Evolutionary conservation across 305 asterid genomes (phyloP).

Genomic region (Rubia tinctorum): DNA sequence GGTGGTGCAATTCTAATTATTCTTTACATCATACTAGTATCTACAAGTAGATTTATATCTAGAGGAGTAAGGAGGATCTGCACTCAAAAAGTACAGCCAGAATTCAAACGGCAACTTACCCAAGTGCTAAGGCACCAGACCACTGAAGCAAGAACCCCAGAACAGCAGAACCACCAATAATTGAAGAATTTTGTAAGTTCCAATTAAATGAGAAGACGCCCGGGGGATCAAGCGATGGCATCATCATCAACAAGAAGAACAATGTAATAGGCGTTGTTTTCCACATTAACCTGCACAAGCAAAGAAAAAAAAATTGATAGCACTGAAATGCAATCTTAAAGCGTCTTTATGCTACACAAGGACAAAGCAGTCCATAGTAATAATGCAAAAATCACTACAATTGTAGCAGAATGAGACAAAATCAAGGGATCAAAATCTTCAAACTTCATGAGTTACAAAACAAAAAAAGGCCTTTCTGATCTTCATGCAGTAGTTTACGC

Average conservation of each 20-base stretch:
- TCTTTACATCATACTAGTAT: background rate
- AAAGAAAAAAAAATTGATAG: background rate
- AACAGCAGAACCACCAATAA: conserved; percentile 75
- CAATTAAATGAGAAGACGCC: conserved; percentile 79
- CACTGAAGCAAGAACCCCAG: conserved; percentile 98
- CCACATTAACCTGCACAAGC: conserved; percentile 85
- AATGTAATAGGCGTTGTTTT: conserved; percentile 92
- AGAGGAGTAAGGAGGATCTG: background rate
- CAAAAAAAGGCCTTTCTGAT: background rate
- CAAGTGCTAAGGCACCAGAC: conserved; percentile 99
- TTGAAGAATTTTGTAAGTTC: conserved; percentile 53
- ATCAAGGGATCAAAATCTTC: background rate
- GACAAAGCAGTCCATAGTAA: background rate
- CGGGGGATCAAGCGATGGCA: conserved; percentile 95
- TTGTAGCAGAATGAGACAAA: background rate
- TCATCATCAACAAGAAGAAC: conserved; percentile 82
- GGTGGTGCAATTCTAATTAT: background rate
- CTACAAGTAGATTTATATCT: background rate
- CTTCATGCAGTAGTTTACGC: background rate
- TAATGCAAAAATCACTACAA: background rate
- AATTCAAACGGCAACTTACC: conserved; percentile 42
- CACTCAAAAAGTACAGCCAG: conserved; percentile 8
- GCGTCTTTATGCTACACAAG: background rate
- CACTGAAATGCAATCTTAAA: background rate
- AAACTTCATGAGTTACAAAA: background rate